Evolutionary conservation across 139 green algal species (phyloP), one percentile per base, ranked within the genome.

Genomic region (Edaphochlamys debaryana): DNA sequence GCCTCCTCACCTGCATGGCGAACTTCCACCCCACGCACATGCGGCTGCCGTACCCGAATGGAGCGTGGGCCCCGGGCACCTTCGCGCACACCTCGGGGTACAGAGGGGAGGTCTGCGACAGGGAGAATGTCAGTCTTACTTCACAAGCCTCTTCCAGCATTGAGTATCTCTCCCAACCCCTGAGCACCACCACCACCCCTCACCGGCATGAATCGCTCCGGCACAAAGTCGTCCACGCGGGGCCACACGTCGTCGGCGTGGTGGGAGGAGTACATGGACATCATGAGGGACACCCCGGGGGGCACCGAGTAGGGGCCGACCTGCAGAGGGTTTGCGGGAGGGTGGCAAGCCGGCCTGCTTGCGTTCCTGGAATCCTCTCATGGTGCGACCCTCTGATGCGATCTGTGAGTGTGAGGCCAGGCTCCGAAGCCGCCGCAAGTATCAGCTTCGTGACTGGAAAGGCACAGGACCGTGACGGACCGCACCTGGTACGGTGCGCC

Each of bases 181-280:
- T 22, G 6, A 63, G 48, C 48, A 54, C 48, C 48, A 54, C 11
- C 50, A 27, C 27, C 19, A 8, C 37, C 25, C 45, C 63, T 40
- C 45, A 83, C 77, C 63, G 77, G 62, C 80, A 94, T 42, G 54
- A 91, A 94, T n/a, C 91, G 80, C 89, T 94, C 88, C 0, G 91
- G 91, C 60, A 78, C 54, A 80, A 93, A 94, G 34, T 85, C 80
- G 1, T 82, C 22, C 0, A 80, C 63, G 0, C 85, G 79, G 5
- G 85, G 83, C 89, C 89, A 95, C 58, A 92, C 85, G 1, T 63
- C 54, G 9, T 86, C 86, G 83, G 88, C 78, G n/a, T 70, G 78
- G 68, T 95, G 90, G 67, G 91, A 79, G 50, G 72, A 29, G 70
- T 92, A 91, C 11, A 91, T 76, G 32, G 68, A 22, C 63, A 83